A percentile compares a stretch with the other conserved stretches of the same genome.
These are phyloP conservation scores for Mycosarcoma mackinlayi DNA, from an alignment of 1,284 basidiomycete genomes.

Conservation along the genomic window DNA sequence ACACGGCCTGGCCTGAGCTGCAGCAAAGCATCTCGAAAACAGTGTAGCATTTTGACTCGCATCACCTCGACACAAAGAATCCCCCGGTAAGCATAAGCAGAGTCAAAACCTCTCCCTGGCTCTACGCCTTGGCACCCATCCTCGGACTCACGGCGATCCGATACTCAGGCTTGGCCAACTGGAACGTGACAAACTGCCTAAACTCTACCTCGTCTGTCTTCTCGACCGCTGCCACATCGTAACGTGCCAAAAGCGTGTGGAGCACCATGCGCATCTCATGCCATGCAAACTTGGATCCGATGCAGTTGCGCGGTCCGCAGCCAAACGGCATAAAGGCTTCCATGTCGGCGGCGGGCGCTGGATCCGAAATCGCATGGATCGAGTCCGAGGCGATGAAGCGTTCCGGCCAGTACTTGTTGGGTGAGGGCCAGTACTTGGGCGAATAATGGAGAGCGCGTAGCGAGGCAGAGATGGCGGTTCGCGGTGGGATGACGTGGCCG, in stretches of 20 bases:
- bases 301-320: constrained; percentile 13
- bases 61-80: too few species aligned
- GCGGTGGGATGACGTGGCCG: constrained; percentile 15
- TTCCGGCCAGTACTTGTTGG: constrained; percentile 11
- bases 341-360: constrained; percentile 8
- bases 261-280: constrained; percentile 18
- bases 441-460: constrained; percentile 12
- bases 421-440: constrained; percentile 11
- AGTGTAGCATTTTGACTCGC: too few species aligned
- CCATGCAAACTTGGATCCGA: constrained; percentile 17
- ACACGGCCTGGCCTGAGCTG: too few species aligned
- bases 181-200: constrained; percentile 23
- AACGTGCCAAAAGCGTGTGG: constrained; percentile 9
- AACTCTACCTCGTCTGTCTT: constrained; percentile 11
- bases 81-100: too few species aligned
- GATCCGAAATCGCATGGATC: neutral
- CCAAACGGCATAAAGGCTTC: constrained; percentile 22
- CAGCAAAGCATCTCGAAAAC: too few species aligned
- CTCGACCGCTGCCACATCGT: constrained; percentile 5
- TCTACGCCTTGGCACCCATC: neutral
- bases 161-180: constrained; percentile 10
- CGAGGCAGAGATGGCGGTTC: constrained; percentile 16
- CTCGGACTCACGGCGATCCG: constrained; percentile 1
- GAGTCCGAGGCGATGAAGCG: constrained; percentile 2
- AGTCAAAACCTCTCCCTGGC: rapidly evolving